Evolutionary conservation across 495 filamentous ascomycete species (phyloP), one percentile per base, ranked within the genome.

Genomic region (Mycothermus thermophilus): DNA sequence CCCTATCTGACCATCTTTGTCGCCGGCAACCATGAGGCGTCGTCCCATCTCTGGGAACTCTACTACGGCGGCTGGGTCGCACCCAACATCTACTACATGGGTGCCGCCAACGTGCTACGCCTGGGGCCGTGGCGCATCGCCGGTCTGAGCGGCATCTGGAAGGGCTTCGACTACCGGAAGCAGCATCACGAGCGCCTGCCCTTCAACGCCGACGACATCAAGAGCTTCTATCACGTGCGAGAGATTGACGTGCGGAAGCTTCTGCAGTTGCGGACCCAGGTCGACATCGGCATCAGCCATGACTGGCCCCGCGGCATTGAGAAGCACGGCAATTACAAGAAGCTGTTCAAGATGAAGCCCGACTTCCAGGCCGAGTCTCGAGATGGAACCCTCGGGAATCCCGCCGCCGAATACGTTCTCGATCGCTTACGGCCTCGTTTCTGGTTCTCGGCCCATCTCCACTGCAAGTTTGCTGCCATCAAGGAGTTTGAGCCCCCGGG

Each of bases 11-110:
- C 92, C 12, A 60, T 96, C 35, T 96, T 96, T 55, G 72, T 93
- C 32, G 87, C 77, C 24, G 90, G 90, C 6, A 97, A 97, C 51
- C 90, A 97, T 43, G 90, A 97, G 55, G 85, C 90, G 0, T 76
- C 80, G 40, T 84, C 79, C 21, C 69, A 95, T 51, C 54, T 93
- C 0, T 85, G 71, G 60, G 90, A 97, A 50, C 70, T 97, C 3
- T 92, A 83, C 61, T 93, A 96, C 52, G 90, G 90, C 26, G 90
- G 90, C 24, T 97, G 90, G 90, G 90, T 83, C 2, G 88, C 88
- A 1, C 86, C 82, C 12, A 93, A 88, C 34, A 97, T 97, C 33
- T 97, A 92, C 63, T 97, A 93, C 61, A 57, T 96, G 45, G 90
- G 90, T 27, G 85, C 86, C 9, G 82, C 90, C 17, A 92, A 87